Evolutionary conservation across 169 alveolate genomes (phyloP), one percentile per base, ranked within the genome.

Genomic region (Plasmodium fragile): DNA sequence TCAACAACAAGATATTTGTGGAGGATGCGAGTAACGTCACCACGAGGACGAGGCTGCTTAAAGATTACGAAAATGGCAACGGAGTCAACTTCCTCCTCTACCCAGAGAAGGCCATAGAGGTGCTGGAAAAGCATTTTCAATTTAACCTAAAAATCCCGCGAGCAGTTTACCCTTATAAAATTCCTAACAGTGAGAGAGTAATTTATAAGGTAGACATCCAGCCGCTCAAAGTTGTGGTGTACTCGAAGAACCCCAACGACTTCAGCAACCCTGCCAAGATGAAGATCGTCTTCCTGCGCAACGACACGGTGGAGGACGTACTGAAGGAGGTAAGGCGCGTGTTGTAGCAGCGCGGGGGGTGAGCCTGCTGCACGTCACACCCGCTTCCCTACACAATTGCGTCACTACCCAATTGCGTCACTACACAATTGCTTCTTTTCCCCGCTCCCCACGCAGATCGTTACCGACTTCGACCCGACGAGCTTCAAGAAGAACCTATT

Each of bases 91-190:
- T 84, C 78, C 25, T 84, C 18, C 55, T 84, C 30, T 84, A 84
- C 32, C 93, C 93, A 4, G 93, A 84, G 69, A 84, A 73, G 18
- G 93, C 93, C 41, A 84, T 84, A 34, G 80, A 84, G 10, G 69
- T 84, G 43, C 28, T 84, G 34, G 93, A 84, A 84, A 84, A 84
- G 65, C 93, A 84, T 84, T 84, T 84, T 55, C 53, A 73, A 10
- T 72, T 84, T 84, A 45, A 84, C 28, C 1, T 84, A 32, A 84
- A 84, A 75, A 84, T 84, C 7, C 93, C 93, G 1, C 45, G 93
- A 43, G 83, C 84, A 1, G 93, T 84, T 16, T 84, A 84, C 78
- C 78, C 78, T 28, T 49, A 73, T 72, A 84, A 84, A 30, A 53
- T 45, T 30, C 39, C 32, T 16, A 84, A 73, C 30, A 84, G 55